Percentiles rank a stretch among this genome's conserved stretches.
phyloP scores from a whole-genome alignment of 2,329 filamentous ascomycete species.

The Fusarium bulbicola region DNA sequence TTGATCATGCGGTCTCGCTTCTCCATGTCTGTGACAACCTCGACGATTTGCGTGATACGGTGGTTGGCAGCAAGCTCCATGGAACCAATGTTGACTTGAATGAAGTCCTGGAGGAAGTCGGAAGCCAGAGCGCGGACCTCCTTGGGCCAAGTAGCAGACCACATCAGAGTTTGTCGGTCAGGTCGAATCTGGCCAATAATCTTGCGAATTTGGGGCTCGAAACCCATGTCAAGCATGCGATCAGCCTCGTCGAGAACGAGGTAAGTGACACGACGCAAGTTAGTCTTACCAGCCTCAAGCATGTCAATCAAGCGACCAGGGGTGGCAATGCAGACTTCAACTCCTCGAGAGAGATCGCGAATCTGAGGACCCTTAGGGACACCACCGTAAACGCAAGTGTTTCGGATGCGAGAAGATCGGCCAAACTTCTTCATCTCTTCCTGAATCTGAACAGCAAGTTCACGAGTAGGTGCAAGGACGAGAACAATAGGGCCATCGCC shows the following conservation, averaged over 20 bases:
- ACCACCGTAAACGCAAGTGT: slow-evolving; percentile 99
- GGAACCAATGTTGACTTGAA: slow-evolving; percentile 98
- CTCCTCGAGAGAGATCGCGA: slow-evolving; percentile 90
- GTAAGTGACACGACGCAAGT: slow-evolving; percentile 97
- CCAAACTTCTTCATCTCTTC: slow-evolving; percentile 99
- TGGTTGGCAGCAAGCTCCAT: slow-evolving; percentile 97
- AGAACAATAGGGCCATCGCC: slow-evolving; percentile 97
- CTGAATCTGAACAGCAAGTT: slow-evolving; percentile 98
- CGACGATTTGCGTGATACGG: slow-evolving; percentile 96
- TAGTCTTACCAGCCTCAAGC: slow-evolving; percentile 97
- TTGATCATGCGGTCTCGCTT: slow-evolving; percentile 98
- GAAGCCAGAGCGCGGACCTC: slow-evolving; percentile 91
- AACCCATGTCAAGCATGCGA: slow-evolving; percentile 99
- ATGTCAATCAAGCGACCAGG: slow-evolving; percentile 98
- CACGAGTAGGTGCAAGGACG: slow-evolving; percentile 94
- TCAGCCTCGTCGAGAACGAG: slow-evolving; percentile 98
- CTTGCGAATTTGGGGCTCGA: slow-evolving; percentile 99
- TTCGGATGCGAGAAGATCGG: slow-evolving; percentile 96
- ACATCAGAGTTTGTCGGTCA: slow-evolving; percentile 99
- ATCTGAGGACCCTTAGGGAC: slow-evolving; percentile 98
- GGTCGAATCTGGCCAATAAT: slow-evolving; percentile 98
- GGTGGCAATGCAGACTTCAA: slow-evolving; percentile 98
- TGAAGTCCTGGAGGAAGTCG: slow-evolving; percentile 94
- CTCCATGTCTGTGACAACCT: slow-evolving; percentile 95
- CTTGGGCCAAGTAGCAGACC: slow-evolving; percentile 99